Conservation (phyloP, 2,329 filamentous ascomycete species). For the Cercospora zeae-maydis region DNA sequence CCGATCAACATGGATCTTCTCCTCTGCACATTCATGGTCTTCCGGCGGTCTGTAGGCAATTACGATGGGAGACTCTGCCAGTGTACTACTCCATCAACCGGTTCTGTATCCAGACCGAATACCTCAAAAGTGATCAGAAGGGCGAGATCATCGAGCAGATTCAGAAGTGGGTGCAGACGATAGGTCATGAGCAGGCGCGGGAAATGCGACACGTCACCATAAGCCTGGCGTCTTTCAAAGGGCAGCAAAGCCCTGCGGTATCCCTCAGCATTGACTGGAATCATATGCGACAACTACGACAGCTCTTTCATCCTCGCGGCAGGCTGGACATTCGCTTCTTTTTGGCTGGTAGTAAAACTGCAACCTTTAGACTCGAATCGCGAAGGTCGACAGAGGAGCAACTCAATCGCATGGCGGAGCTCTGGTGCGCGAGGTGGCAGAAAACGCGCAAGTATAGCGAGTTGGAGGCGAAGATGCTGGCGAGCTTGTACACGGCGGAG, state of each 20-base stretch:
- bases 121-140: constrained; percentile 23
- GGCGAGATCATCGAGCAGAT: constrained; percentile 15
- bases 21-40: constrained; percentile 16
- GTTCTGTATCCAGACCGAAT: constrained; percentile 25
- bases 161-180: constrained; percentile 8
- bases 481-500: constrained; percentile 19
- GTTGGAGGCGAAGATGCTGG: constrained; percentile 15
- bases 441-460: constrained; percentile 17
- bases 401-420: constrained; percentile 18
- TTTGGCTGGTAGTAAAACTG: constrained; percentile 19
- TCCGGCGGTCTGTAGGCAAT: constrained; percentile 16
- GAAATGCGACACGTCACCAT: constrained; percentile 24
- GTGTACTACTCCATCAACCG: constrained; percentile 23
- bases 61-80: constrained; percentile 20
- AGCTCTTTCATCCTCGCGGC: constrained; percentile 21
- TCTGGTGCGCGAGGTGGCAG: constrained; percentile 21
- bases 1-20: neutral
- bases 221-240: constrained; percentile 21
- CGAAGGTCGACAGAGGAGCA: constrained; percentile 14
- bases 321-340: constrained; percentile 19
- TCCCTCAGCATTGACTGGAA: constrained; percentile 19
- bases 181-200: constrained; percentile 17
- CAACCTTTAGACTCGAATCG: constrained; percentile 17
- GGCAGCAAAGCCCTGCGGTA: neutral
- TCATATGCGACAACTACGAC: constrained; percentile 17